Conservation (phyloP, 371 early-diverging fungal species). For the Rhizopus microsporus region DNA sequence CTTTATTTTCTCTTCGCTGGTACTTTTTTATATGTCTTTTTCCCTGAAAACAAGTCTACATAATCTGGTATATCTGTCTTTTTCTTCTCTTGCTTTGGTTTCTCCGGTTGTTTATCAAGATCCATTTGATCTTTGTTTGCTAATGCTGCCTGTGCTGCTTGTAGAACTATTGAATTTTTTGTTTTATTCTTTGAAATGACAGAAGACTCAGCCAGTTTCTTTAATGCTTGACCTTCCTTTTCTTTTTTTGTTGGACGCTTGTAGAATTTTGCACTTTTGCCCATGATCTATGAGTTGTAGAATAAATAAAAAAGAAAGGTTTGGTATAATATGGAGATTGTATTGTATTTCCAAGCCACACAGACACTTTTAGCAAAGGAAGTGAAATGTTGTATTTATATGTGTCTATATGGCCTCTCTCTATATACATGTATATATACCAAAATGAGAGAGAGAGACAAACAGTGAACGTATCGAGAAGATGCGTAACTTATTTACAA, state of each 20-base stretch:
- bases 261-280: conserved; percentile 64
- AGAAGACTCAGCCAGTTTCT: conserved; percentile 26
- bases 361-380: too few species aligned
- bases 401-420: too few species aligned
- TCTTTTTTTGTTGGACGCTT: conserved; percentile 62
- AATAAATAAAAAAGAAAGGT: conserved; percentile 2
- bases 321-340: too few species aligned
- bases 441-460: too few species aligned
- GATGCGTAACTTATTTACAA: too few species aligned
- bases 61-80: conserved; percentile 40
- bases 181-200: conserved; percentile 25
- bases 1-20: conserved; percentile 35
- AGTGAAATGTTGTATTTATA: too few species aligned
- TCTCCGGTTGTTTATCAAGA: conserved; percentile 20
- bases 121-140: conserved; percentile 20
- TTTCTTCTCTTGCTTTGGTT: conserved; percentile 16
- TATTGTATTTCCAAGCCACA: too few species aligned
- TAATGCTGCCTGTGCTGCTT: conserved; percentile 3
- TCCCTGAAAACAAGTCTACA: conserved; percentile 49
- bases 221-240: conserved; percentile 50
- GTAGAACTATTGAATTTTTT: conserved; percentile 12
- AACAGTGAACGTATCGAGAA: too few species aligned
- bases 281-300: conserved; percentile 33
- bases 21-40: conserved; percentile 45
- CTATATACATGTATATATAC: too few species aligned